Percentiles rank a stretch among this genome's conserved stretches.
These are phyloP conservation scores for Fusarium vanettenii DNA, from an alignment of 2,329 filamentous ascomycete species.

Conservation along the genomic window DNA sequence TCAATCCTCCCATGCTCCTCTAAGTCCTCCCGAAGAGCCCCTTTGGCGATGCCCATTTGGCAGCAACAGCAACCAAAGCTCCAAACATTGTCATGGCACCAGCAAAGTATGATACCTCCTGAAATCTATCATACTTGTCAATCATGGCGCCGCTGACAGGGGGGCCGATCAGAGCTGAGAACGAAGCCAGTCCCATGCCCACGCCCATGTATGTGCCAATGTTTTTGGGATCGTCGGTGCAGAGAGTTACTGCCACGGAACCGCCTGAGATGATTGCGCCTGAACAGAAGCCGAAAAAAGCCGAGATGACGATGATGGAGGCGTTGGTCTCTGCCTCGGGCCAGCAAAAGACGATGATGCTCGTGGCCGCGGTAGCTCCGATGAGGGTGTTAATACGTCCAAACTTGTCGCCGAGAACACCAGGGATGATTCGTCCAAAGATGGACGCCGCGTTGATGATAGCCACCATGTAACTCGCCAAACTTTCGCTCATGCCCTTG, in stretches of 20 bases:
- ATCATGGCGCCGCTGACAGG: constrained; percentile 50
- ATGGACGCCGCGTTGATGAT: constrained; percentile 74
- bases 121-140: constrained; percentile 48
- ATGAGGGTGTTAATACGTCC: constrained; percentile 64
- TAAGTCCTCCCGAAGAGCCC: constrained; percentile 35
- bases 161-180: constrained; percentile 58
- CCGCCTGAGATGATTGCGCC: constrained; percentile 58
- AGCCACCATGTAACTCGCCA: constrained; percentile 74
- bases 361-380: constrained; percentile 7
- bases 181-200: constrained; percentile 54
- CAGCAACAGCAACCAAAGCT: constrained; percentile 16
- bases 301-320: constrained; percentile 50
- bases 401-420: constrained; percentile 67
- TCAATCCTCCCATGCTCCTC: not conserved
- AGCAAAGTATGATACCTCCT: constrained; percentile 39
- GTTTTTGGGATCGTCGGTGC: constrained; percentile 41
- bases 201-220: constrained; percentile 68
- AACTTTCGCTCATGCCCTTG: constrained; percentile 61
- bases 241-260: constrained; percentile 54
- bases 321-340: constrained; percentile 44
- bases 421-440: constrained; percentile 68
- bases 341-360: constrained; percentile 44
- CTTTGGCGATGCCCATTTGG: constrained; percentile 31
- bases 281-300: constrained; percentile 53
- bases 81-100: constrained; percentile 37